phyloP scores from a whole-genome alignment of 768 basidiomycete genomes.

The Xerocomellus chrysenteron region DNA sequence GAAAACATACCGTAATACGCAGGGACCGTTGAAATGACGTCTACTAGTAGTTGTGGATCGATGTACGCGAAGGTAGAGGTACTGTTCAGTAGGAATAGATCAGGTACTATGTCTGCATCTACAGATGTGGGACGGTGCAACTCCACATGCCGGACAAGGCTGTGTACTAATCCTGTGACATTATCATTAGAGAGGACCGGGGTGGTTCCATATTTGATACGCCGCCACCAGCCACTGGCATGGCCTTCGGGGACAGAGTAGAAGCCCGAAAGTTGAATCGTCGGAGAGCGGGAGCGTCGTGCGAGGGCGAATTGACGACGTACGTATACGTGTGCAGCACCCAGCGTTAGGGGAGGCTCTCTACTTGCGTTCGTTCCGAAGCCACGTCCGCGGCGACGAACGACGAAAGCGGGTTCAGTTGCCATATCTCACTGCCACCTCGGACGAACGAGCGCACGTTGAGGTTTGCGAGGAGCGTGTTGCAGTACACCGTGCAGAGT shows the following conservation, averaged over 20 bases:
- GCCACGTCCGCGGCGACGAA: background rate
- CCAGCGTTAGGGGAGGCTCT: background rate
- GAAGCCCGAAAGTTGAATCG: background rate
- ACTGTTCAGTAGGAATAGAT: no score
- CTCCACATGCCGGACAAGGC: background rate
- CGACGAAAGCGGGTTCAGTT: background rate
- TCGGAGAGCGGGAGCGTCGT: background rate
- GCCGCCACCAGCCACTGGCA: background rate
- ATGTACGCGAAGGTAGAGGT: no score
- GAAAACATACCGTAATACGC: background rate
- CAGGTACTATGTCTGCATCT: no score
- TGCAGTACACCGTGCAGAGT: slow-evolving; percentile 34
- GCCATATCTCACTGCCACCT: background rate
- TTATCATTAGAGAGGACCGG: background rate
- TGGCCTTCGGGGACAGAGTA: background rate
- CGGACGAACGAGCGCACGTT: slow-evolving; percentile 25
- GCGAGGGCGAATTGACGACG: background rate
- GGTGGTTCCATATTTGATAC: background rate
- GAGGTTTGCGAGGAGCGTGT: slow-evolving; percentile 34
- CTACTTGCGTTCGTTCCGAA: background rate
- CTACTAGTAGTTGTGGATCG: no score
- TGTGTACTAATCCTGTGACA: background rate
- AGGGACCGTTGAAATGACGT: background rate
- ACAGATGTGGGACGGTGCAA: no score
- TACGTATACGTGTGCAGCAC: background rate